A percentile compares a stretch with the other conserved stretches of the same genome.
These are phyloP conservation scores for Limnomonas spitsbergensis DNA, from an alignment of 139 green algal genomes.

Conservation along the genomic window DNA sequence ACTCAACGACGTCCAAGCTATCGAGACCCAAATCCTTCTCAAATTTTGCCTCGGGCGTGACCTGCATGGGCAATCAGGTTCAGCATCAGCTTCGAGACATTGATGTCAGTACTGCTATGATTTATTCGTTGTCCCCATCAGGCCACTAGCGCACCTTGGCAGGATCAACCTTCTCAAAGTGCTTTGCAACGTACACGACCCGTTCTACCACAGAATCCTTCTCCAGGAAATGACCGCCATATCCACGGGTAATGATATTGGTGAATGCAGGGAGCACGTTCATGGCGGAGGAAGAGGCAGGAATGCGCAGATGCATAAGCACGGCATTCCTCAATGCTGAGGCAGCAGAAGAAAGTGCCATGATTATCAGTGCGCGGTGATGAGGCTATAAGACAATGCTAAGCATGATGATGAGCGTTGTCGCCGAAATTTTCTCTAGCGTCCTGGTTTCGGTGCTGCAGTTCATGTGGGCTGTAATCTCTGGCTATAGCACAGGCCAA, in stretches of 20 bases:
- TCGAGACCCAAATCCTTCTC: conserved; percentile 95
- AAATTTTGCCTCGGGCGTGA: conserved; percentile 74
- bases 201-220: conserved; percentile 89
- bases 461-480: too few relatives aligned
- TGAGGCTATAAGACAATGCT: too few relatives aligned
- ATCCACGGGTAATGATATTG: conserved; percentile 37
- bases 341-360: conserved; percentile 32
- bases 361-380: not conserved
- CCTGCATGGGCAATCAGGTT: conserved; percentile 45
- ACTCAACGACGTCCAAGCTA: conserved; percentile 95
- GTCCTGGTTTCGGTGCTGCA: too few relatives aligned
- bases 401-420: too few relatives aligned
- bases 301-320: conserved; percentile 39
- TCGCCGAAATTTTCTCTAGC: too few relatives aligned
- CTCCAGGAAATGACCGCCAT: conserved; percentile 79
- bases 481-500: too few relatives aligned
- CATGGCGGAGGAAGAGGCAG: not conserved
- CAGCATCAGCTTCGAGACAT: not conserved
- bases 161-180: conserved; percentile 96
- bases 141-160: conserved; percentile 72
- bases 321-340: conserved; percentile 25
- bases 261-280: conserved; percentile 23
- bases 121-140: not conserved
- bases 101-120: not conserved
- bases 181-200: conserved; percentile 91